Evolutionary conservation across 1,284 basidiomycete genomes (phyloP), one percentile per base, ranked within the genome.

Genomic region (Dichomitus squalens): DNA sequence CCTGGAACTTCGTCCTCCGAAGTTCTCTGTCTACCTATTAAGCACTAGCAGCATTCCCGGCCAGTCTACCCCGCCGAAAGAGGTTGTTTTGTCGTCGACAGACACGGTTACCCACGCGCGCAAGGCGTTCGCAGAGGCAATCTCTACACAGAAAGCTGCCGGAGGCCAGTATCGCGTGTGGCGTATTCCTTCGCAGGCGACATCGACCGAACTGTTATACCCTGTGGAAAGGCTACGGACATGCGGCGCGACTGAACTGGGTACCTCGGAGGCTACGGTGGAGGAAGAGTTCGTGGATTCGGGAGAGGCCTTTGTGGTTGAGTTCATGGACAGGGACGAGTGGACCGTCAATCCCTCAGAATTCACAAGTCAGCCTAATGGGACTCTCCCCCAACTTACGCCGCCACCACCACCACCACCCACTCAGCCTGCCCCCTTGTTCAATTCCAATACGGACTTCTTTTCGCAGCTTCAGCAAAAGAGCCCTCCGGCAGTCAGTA

Each of bases 1-100:
- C n/a, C 76, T 98, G 58, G 95, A 98, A 73, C 80, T 96, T 49
- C 82, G 84, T 53, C 94, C 95, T 16, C 87, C 88, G 1, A 76
- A 78, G 34, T 78, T 96, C 68, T 82, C 80, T 58, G 81, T 88
- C 27, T 82, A 89, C 67, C 72, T 76, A 31, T 75, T 86, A 33
- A 44, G 48, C 8, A 31, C 53, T 4, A 25, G 46, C 8, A 51
- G 44, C 29, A 39, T 60, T 2, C 57, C 63, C 25, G 64, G 64
- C 18, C 58, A 63, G 16, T 33, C 54, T 33, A 51, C 57, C 27
- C 56, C 64, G 11, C 55, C 56, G n/a, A 63, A 56, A 40, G 58
- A 61, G 12, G 61, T 67, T 21, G 75, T 76, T 0, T 75, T 86
- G 21, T 89, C 85, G 4, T 72, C 71, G 48, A 79, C 78, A 20